phyloP scores from a whole-genome alignment of 208 protist species.

The Leishmania aethiopica region DNA sequence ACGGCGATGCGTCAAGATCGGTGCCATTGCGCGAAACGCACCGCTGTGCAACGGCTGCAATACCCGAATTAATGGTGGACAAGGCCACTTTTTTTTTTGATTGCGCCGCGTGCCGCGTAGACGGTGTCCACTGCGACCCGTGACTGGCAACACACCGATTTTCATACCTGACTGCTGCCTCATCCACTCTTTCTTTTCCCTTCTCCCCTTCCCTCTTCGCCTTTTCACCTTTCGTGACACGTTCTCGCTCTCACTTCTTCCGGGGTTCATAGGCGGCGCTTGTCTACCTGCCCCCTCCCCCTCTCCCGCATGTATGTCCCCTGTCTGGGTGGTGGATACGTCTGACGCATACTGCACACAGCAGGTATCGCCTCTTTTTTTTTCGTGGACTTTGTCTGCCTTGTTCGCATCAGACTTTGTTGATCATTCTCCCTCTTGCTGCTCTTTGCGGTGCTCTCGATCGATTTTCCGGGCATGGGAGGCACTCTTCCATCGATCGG shows the following conservation, averaged over 20 bases:
- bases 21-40: not conserved
- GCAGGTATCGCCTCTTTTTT: not conserved
- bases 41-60: not conserved
- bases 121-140: not conserved
- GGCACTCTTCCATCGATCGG: not conserved
- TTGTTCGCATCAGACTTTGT: not conserved
- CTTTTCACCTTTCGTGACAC: not conserved
- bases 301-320: not conserved
- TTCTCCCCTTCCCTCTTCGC: not conserved
- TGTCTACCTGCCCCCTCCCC: not conserved
- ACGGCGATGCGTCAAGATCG: not conserved
- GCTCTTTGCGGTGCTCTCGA: not conserved
- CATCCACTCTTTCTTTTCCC: not conserved
- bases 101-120: not conserved
- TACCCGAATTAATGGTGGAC: not conserved
- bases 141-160: not conserved
- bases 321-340: not conserved
- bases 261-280: not conserved
- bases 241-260: not conserved
- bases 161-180: not conserved
- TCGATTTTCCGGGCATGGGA: not conserved
- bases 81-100: not conserved
- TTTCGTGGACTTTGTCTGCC: not conserved
- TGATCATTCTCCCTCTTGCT: not conserved
- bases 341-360: not conserved